Base-by-base conservation (phyloP, 1,284 basidiomycete genomes). In the Neotropicomus parvogracilis region DNA sequence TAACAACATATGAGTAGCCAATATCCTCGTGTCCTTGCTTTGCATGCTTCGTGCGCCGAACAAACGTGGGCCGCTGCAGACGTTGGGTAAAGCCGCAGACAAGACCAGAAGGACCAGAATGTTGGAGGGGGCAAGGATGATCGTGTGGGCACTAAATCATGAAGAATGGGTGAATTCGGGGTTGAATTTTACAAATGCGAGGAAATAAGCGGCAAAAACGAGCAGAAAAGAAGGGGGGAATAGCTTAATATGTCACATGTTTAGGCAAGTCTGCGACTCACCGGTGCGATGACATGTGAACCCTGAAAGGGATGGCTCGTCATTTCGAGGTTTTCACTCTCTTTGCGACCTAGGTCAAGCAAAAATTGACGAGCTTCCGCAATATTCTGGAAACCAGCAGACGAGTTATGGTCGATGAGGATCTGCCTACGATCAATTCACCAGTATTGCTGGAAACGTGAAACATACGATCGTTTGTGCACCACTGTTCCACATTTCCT, bases 1-100 rank as follows among this genome's bases (percentile, higher is more conserved):
- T 78, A 24, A 95, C 87, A 33, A 98, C 83, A 64, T 99, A 99
- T 16, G 91, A 91, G 64, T 94, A 97, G 26, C 81, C 82, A 31
- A 84, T 79, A 56, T 93, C 86, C 68, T 95, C 92, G 59, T 95
- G 89, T 3, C 90, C 91, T 31, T 79, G 68, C 27, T 79, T 79
- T 13, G 85, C 84, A 65, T 95, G 91, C 65, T 95, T 95, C 6
- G 94, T 97, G 55, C 75, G 78, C 28, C 93, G 84, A 34, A 93
- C 74, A 68, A 95, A 97, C 9, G 75, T 69, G 7, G 95, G 95
- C 13, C 91, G 79, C 62, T 95, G 90, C 33, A 95, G 71, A 40
- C 91, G 80, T 65, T 98, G 95, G 6, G 81, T 81, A 68, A 97
- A 97, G 10, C 85, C 80, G 62, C 95, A 98, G 29, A 85, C 75